phyloP scores from a whole-genome alignment of 139 green algal species.

The Diplosphaera chodatii region DNA sequence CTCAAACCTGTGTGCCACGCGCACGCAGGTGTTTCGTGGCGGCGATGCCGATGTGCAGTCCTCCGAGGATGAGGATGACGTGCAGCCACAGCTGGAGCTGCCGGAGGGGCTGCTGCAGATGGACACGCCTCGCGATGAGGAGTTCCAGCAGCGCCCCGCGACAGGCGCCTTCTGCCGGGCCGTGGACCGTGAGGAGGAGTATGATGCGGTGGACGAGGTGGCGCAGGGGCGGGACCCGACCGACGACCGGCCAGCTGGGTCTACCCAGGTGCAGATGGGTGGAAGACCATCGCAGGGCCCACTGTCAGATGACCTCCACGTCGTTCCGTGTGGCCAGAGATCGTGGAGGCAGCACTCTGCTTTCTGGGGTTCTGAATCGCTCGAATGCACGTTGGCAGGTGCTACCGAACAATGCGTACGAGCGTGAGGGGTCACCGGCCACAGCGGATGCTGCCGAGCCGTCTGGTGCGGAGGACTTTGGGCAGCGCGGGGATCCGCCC shows the following conservation, averaged over 20 bases:
- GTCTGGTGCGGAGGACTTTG: not conserved
- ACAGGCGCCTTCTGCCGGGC: constrained; percentile 24
- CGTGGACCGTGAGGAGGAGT: constrained; percentile 35
- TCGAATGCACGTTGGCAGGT: too few species aligned
- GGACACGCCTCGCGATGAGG: constrained; percentile 2
- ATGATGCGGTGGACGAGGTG: constrained; percentile 16
- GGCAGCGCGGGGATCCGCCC: not conserved
- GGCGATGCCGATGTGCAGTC: constrained; percentile 1
- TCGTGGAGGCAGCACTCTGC: too few species aligned
- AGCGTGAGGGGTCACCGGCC: too few species aligned
- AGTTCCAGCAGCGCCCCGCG: constrained; percentile 1
- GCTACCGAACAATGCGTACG: constrained; percentile 18
- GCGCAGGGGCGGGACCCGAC: not conserved
- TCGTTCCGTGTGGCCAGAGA: too few species aligned
- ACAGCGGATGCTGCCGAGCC: too few species aligned
- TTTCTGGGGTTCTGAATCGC: too few species aligned
- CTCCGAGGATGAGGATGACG: constrained; percentile 12
- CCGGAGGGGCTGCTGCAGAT: not conserved
- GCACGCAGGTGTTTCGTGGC: constrained; percentile 3
- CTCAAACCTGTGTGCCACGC: too few species aligned
- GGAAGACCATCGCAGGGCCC: too few species aligned
- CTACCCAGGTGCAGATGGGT: not conserved
- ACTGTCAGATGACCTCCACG: too few species aligned
- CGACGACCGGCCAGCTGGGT: not conserved
- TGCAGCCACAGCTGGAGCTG: not conserved